Evolutionary conservation across 148 eudicot species (phyloP).

Genomic region (Simmondsia chinensis): DNA sequence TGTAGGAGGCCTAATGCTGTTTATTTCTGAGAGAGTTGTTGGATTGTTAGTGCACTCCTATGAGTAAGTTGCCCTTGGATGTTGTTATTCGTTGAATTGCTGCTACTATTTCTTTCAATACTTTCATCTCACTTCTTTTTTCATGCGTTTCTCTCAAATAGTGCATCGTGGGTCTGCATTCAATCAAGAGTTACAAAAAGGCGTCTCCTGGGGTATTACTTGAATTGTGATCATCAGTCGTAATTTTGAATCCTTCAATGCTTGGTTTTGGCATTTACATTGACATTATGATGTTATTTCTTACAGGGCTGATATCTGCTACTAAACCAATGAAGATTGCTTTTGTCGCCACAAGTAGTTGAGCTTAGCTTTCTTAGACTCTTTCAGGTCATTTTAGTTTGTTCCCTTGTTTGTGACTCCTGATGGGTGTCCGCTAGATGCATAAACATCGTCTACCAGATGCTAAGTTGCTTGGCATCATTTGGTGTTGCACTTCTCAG

Average conservation of each 20-base stretch:
- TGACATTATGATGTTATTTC: not conserved
- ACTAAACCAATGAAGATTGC: slow-evolving; percentile 23
- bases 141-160: not conserved
- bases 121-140: no score
- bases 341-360: slow-evolving; percentile 30
- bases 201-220: slow-evolving; percentile 29
- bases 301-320: slow-evolving; percentile 43
- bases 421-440: slow-evolving; percentile 36
- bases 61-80: slow-evolving; percentile 37
- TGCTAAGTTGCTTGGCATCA: slow-evolving; percentile 21
- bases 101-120: no score
- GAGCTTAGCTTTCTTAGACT: slow-evolving; percentile 24
- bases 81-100: not conserved
- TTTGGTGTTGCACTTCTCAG: slow-evolving; percentile 14
- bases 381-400: slow-evolving; percentile 22
- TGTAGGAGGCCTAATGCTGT: slow-evolving; percentile 56
- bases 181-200: slow-evolving; percentile 32
- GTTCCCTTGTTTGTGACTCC: no score
- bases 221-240: slow-evolving; percentile 2
- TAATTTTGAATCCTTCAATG: no score
- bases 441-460: slow-evolving; percentile 17
- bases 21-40: slow-evolving; percentile 43
- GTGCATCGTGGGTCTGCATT: slow-evolving; percentile 37
- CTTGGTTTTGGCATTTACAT: slow-evolving; percentile 1
- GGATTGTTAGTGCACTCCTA: slow-evolving; percentile 49